These are phyloP conservation scores for Aspergillus nomiae DNA, from an alignment of 2,329 filamentous ascomycete species.

Conservation along the genomic window DNA sequence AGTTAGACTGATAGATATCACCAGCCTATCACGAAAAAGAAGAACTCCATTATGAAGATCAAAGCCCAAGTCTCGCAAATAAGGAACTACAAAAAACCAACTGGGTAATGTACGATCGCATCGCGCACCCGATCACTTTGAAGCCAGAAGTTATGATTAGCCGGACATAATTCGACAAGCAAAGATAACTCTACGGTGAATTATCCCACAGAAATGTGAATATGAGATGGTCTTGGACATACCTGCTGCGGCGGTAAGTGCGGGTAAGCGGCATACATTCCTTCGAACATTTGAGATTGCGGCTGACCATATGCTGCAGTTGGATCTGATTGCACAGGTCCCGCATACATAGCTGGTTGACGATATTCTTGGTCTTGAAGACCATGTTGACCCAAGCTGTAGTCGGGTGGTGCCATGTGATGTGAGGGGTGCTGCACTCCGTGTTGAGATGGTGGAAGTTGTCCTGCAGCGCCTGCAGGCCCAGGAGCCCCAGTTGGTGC, in stretches of 20 bases:
- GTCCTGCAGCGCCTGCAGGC: conserved; percentile 33
- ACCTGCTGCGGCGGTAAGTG: conserved; percentile 83
- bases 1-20: background rate
- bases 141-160: background rate
- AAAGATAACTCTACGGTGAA: background rate
- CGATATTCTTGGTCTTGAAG: conserved; percentile 79
- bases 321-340: conserved; percentile 73
- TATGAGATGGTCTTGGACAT: conserved; percentile 33
- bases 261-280: conserved; percentile 78
- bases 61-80: background rate
- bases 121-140: background rate
- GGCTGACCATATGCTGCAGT: conserved; percentile 74
- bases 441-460: conserved; percentile 47
- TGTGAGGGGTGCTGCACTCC: conserved; percentile 57
- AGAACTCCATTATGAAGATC: background rate
- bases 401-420: conserved; percentile 58
- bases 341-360: conserved; percentile 78
- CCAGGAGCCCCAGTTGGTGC: conserved; percentile 53
- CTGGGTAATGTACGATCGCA: background rate
- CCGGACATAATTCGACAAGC: background rate
- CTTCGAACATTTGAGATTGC: conserved; percentile 75
- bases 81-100: background rate
- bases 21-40: background rate
- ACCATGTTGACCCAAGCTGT: conserved; percentile 64
- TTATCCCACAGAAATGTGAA: background rate